Conservation (phyloP, 2,329 filamentous ascomycete genomes). For the Calonectria henricotiae region DNA sequence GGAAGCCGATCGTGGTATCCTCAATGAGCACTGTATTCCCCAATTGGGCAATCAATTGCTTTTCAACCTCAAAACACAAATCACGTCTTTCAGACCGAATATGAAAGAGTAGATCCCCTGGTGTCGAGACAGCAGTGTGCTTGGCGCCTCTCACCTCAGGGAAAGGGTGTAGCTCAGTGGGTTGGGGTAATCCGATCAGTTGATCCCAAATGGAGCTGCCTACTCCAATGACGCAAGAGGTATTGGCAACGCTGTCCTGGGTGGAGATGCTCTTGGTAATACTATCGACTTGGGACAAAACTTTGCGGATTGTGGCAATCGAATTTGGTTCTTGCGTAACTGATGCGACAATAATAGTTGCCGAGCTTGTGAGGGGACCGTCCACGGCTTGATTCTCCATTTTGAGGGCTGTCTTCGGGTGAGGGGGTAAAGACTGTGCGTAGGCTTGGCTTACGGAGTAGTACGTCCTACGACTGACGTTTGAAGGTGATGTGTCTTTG, state of each 20-base stretch:
- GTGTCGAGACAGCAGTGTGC: slow-evolving; percentile 70
- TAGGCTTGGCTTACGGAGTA: too few relatives aligned
- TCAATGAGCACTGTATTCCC: slow-evolving; percentile 65
- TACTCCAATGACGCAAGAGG: slow-evolving; percentile 71
- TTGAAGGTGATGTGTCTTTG: neutral
- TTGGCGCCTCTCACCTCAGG: slow-evolving; percentile 62
- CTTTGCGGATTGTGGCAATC: slow-evolving; percentile 61
- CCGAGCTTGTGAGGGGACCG: slow-evolving; percentile 67
- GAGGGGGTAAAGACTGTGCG: neutral
- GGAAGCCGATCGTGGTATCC: slow-evolving; percentile 72
- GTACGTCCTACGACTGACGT: neutral
- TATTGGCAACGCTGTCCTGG: slow-evolving; percentile 63
- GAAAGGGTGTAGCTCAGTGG: slow-evolving; percentile 69
- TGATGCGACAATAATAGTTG: slow-evolving; percentile 70
- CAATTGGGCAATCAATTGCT: slow-evolving; percentile 67
- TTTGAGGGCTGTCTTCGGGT: neutral
- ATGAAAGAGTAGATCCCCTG: slow-evolving; percentile 73
- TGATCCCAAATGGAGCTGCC: slow-evolving; percentile 69
- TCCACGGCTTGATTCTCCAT: slow-evolving; percentile 61
- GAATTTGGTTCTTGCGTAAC: slow-evolving; percentile 57
- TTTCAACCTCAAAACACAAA: slow-evolving; percentile 73
- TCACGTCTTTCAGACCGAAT: slow-evolving; percentile 72
- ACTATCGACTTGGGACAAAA: slow-evolving; percentile 62
- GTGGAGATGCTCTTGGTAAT: slow-evolving; percentile 70
- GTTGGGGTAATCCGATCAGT: slow-evolving; percentile 63